phyloP scores from a whole-genome alignment of 1,284 basidiomycete species.

The Vanrija pseudolonga region DNA sequence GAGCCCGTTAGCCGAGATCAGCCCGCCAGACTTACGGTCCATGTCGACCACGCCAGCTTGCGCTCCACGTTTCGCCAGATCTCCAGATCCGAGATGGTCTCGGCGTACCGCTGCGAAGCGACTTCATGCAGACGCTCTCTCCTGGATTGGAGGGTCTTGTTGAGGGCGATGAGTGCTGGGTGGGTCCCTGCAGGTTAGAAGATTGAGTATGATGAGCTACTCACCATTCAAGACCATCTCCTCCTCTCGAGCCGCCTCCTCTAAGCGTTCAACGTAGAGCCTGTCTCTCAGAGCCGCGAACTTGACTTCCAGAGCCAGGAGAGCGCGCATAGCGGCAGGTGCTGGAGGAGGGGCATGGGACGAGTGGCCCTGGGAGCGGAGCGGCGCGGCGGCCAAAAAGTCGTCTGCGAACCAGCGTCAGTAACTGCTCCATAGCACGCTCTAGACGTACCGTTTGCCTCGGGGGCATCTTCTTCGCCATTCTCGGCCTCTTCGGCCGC shows the following conservation, averaged over 20 bases:
- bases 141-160: conserved; percentile 40
- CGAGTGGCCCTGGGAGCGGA: conserved; percentile 22
- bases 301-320: conserved; percentile 57
- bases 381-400: conserved; percentile 1
- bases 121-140: conserved; percentile 43
- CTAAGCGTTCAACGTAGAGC: conserved; percentile 56
- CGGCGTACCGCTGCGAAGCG: conserved; percentile 42
- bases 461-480: conserved; percentile 5
- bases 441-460: conserved; percentile 6
- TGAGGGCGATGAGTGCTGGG: conserved; percentile 53
- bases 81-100: conserved; percentile 49
- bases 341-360: conserved; percentile 44
- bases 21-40: conserved; percentile 45
- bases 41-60: conserved; percentile 52
- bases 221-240: conserved; percentile 54
- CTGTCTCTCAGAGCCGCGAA: conserved; percentile 56
- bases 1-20: conserved; percentile 11
- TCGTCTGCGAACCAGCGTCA: not conserved
- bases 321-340: conserved; percentile 53
- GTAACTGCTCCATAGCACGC: not conserved
- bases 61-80: conserved; percentile 47
- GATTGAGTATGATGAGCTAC: conserved; percentile 10
- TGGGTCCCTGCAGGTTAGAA: conserved; percentile 49
- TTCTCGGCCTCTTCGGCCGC: not conserved
- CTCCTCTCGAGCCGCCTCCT: conserved; percentile 56